Evolutionary conservation across 495 filamentous ascomycete species (phyloP), one percentile per base, ranked within the genome.

Genomic region (Evansstolkia leycettana): DNA sequence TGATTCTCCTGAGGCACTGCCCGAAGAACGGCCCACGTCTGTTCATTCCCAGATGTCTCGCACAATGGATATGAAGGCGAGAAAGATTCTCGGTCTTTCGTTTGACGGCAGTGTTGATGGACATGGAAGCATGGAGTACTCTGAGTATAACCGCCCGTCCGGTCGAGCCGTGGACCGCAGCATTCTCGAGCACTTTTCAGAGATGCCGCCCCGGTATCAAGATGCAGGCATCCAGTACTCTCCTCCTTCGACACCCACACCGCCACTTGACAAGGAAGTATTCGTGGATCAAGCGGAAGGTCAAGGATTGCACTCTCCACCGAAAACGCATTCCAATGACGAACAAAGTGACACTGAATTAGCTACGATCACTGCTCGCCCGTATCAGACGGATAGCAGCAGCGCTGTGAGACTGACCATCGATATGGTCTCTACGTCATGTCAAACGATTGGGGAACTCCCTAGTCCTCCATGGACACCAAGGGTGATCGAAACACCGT

Each of bases 191-290:
- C 53, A 50, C 19, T 14, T 35, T 1, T 13, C 20, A 6, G 26
- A 42, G 2, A 18, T 33, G 8, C 14, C 44, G 35, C 40, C 50
- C 7, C 45, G 54, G 23, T 89, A 88, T 54, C 69, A 70, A 26
- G 83, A 92, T 52, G 69, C 70, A n/a, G 84, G 76, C 2, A 69
- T 82, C 27, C 87, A 94, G 53, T 86, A 69, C 46, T 84, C 87
- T 28, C 85, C 84, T 28, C 87, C 84, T 5, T 67, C 77, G 2
- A 92, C 83, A 12, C 84, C 84, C 5, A 64, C 59, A 29, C 34
- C 72, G n/a, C 41, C 55, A 13, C 25, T 34, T 7, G 36, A 30
- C 17, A 29, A n/a, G 17, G 43, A 45, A 25, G 35, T 5, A n/a
- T 29, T n/a, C 12, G 5, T 23, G 32, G 32, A 34, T 17, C 8